Conservation (phyloP, 257 asterid genomes). For the Mentha longifolia region DNA sequence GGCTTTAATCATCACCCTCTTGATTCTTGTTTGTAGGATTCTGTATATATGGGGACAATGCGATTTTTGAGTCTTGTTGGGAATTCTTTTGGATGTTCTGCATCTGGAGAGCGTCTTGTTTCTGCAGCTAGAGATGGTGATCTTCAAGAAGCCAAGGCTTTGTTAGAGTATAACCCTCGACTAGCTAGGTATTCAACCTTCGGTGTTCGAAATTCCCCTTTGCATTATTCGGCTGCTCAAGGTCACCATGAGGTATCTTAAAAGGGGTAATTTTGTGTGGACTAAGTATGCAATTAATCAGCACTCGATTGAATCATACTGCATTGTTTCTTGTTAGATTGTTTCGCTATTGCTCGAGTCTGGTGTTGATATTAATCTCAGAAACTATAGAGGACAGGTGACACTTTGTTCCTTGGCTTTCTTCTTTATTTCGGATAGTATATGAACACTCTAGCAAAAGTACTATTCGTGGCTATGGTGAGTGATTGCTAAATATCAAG, state of each 20-base stretch:
- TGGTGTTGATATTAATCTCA: conserved; percentile 87
- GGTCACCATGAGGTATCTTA: conserved; percentile 84
- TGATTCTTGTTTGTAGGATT: conserved; percentile 30
- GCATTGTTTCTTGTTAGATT: conserved; percentile 51
- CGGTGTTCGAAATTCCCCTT: conserved; percentile 89
- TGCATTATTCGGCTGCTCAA: conserved; percentile 91
- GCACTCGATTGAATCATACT: conserved; percentile 25
- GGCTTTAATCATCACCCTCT: background rate
- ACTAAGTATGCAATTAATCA: conserved; percentile 8
- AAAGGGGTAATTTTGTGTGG: background rate
- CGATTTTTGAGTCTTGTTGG: conserved; percentile 77
- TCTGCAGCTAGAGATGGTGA: conserved; percentile 97
- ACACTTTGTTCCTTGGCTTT: conserved; percentile 5
- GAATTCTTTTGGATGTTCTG: conserved; percentile 93
- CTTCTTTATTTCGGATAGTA: background rate
- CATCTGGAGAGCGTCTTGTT: conserved; percentile 86
- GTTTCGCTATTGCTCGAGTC: conserved; percentile 77
- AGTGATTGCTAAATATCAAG: background rate
- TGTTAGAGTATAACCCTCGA: conserved; percentile 85
- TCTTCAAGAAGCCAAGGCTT: conserved; percentile 92
- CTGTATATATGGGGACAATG: conserved; percentile 47
- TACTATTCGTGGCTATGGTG: conserved; percentile 10
- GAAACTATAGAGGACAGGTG: conserved; percentile 91
- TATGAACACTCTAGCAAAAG: background rate
- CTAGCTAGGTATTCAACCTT: conserved; percentile 82